Percentiles rank a stretch among this genome's conserved stretches.
Conservation (phyloP, 1,284 basidiomycete genomes). For the Ganoderma resinaceum region DNA sequence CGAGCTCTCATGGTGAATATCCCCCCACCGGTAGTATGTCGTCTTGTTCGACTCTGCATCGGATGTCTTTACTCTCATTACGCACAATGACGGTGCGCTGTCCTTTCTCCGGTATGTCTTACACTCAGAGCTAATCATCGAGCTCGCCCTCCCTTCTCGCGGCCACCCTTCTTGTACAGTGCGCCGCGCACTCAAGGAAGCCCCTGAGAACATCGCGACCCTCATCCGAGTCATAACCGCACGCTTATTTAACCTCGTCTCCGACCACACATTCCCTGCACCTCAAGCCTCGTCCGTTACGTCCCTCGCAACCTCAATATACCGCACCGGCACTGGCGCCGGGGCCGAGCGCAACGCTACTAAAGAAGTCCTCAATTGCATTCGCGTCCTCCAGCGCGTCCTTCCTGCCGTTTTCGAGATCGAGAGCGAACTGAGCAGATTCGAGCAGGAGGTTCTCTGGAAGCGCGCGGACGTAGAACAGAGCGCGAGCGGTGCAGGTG, state of each 20-base stretch:
- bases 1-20: conserved; percentile 23
- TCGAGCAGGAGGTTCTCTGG: conserved; percentile 80
- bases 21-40: conserved; percentile 65
- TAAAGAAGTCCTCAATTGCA: conserved; percentile 87
- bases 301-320: conserved; percentile 73
- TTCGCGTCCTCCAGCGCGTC: conserved; percentile 87
- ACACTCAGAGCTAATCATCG: background rate
- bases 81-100: conserved; percentile 80
- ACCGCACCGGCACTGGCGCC: conserved; percentile 55
- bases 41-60: conserved; percentile 85
- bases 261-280: conserved; percentile 84
- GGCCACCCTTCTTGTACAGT: conserved; percentile 51
- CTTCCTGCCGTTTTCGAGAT: conserved; percentile 88
- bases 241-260: conserved; percentile 82
- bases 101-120: background rate
- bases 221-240: conserved; percentile 79
- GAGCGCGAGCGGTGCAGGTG: conserved; percentile 36
- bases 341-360: conserved; percentile 70
- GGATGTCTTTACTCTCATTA: conserved; percentile 89
- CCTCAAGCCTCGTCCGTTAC: conserved; percentile 59
- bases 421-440: conserved; percentile 71
- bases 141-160: background rate
- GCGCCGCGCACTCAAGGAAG: conserved; percentile 78
- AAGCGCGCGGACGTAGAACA: conserved; percentile 57
- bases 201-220: conserved; percentile 86